Base-by-base conservation (phyloP, 2,329 filamentous ascomycete genomes). In the Pseudomassariella vexata region DNA sequence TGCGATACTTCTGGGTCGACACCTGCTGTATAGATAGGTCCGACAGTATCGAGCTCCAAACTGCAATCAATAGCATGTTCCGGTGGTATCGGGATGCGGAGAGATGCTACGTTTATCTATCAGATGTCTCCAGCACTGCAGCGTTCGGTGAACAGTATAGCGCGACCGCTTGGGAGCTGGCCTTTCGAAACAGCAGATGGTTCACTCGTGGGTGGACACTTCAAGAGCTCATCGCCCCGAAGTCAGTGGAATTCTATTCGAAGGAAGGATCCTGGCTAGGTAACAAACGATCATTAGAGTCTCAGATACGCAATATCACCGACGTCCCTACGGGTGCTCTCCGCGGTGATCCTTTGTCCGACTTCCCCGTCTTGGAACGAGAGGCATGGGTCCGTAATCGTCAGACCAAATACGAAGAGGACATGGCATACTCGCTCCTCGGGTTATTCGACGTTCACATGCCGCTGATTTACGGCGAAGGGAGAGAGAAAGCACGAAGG, bases 401-500 rank as follows among this genome's bases (percentile, higher is more conserved):
- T 9, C 24, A 40, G 19, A 45, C 42, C 5, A 43, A 33, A 24
- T 30, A 29, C 9, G 34, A 28, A 25, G 35, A 39, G 31, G 35
- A 44, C 23, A 31, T 39, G 28, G 34, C 36, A 17, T 44, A 44
- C 27, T 37, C 35, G 11, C 34, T 44, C 5, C 30, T 42, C 2
- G 36, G 39, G 16, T 39, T 42, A 19, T 44, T 44, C 24, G 38
- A 39, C 8, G 31, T 45, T 11, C 24, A 38, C 14, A 27, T 42
- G 34, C 34, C 32, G n/a, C 24, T 32, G 14, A 35, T 37, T 16
- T 43, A 38, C 24, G 30, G 42, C 19, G 34, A 45, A 26, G 38
- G 36, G 25, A 11, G 30, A 28, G 14, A 40, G 26, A 41, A 38
- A 2, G 39, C 42, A 20, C 14, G 26, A 7, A 36, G 15, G 12